Percentiles rank a stretch among this genome's conserved stretches.
Evolutionary conservation across 768 basidiomycete genomes (phyloP).

Genomic region (Leucocoprinus birnbaumii): DNA sequence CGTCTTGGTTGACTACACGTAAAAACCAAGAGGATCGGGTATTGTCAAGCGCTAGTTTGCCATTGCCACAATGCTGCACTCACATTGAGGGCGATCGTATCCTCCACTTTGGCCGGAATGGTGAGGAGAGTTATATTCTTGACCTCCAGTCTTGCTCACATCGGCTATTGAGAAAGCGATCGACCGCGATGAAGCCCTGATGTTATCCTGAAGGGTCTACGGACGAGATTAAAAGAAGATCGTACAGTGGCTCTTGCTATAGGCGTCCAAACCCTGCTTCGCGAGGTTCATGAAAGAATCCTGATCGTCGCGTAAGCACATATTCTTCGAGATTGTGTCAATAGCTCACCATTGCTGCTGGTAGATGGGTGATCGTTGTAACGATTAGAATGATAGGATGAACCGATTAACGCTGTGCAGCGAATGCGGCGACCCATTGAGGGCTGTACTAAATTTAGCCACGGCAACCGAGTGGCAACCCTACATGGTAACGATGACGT

Average conservation of each 20-base stretch:
- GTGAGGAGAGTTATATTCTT: constrained; percentile 58
- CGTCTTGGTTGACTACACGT: constrained; percentile 57
- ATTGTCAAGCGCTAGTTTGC: neutral
- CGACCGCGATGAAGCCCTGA: constrained; percentile 16
- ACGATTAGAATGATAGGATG: neutral
- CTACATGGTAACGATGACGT: too few relatives aligned
- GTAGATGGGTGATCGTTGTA: neutral
- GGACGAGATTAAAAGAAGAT: constrained; percentile 8
- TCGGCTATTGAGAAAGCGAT: constrained; percentile 29
- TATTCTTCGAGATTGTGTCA: too few relatives aligned
- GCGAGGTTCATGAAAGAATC: constrained; percentile 45
- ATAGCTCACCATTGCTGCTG: neutral
- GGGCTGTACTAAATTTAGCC: neutral
- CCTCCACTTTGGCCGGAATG: constrained; percentile 31
- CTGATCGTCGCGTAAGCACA: neutral
- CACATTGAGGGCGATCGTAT: constrained; percentile 27
- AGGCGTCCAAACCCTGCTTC: constrained; percentile 59
- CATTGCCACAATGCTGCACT: constrained; percentile 12
- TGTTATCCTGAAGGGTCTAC: constrained; percentile 5
- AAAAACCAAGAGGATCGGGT: neutral
- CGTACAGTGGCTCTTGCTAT: constrained; percentile 47
- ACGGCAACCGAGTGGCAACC: too few relatives aligned
- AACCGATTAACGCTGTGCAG: neutral
- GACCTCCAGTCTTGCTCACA: constrained; percentile 57
- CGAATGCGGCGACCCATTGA: too few relatives aligned